Evolutionary conservation across 441 rosid species (phyloP), one percentile per base, ranked within the genome.

Genomic region (Biscutella auriculata): DNA sequence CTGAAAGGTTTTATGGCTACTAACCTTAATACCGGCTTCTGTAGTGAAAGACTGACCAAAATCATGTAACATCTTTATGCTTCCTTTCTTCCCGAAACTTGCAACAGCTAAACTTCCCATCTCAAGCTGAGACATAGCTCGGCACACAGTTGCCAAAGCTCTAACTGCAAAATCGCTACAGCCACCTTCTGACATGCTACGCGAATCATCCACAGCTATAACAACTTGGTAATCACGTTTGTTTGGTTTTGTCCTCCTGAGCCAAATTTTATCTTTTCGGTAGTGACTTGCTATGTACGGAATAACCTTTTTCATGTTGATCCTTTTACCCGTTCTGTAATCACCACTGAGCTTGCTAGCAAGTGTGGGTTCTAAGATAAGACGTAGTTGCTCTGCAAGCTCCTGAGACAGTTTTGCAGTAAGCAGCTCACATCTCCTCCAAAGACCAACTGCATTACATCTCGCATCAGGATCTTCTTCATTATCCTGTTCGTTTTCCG

Each of bases 301-400:
- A 55, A 94, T 90, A 41, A 94, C 95, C 90, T 83, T 94, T 73
- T 87, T 94, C 97, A 94, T 94, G 83, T 94, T 94, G 67, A 94
- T 87, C 61, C 97, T 69, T 75, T 94, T 90, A 46, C 99, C 99
- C 34, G 96, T 90, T 77, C 82, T 85, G 57, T 90, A 94, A 65
- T 94, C 99, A 17, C 99, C 99, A 72, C 80, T 94, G 48, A 94
- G 97, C 69, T 90, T 94, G 77, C 96, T 90, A 8, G 96, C 97
- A 23, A 85, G 70, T 14, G 95, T 90, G 30, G 97, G 96, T 76
- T 85, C 97, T 93, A 94, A 56, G 65, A 94, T 83, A 56, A 94
- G 97, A 28, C 96, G 94, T 67, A 94, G 70, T 46, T 85, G 99
- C 72, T 94, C 99, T 62, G 97, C 92, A 72, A 94, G 73, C 76